Base-by-base conservation (phyloP, 768 basidiomycete species). In the Tylopilus subfusipes region DNA sequence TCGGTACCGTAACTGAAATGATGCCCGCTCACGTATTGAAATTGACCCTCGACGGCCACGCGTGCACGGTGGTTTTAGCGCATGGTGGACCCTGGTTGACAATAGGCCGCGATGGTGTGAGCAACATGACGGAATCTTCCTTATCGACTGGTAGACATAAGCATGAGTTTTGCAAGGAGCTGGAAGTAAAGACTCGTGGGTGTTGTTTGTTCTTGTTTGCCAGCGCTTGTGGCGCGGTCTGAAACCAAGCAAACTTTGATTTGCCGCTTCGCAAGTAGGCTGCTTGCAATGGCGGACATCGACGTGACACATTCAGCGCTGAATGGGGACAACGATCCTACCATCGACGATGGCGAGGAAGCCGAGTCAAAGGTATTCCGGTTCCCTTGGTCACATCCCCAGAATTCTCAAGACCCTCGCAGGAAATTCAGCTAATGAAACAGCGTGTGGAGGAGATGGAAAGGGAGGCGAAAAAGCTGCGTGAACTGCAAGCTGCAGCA, bases 361-460 rank as follows among this genome's bases (percentile, higher is more conserved):
- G 82, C 77, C 2, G 84, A 86, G 62, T 78, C 83, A 21, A 82
- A 84, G 74, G 84, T 82, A 60, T 60, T 44, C 30, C 24, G 48
- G 44, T 43, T 38, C 30, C 19, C 54, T 42, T 47, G 47, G 42
- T 55, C 50, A 34, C 58, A 42, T 38, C 9, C 49, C 29, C 13
- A 55, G 51, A 53, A 29, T 54, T 58, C 52, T 57, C 59, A 57
- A 46, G 49, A 52, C 42, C 50, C 53, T 56, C 64, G n/a, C 65
- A 91, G 86, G 92, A 94, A 79, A 88, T 94, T 52, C 76, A 83
- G 67, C 80, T 90, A 62, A 94, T 94, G 92, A 93, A 93, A 73
- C 88, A 90, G 62, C 78, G 92, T 53, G 92, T 94, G 8, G 90
- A 86, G 63, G 93, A 95, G 73, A 95, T 95, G 92, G 92, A 95